A percentile compares a stretch with the other conserved stretches of the same genome.
phyloP scores from a whole-genome alignment of 2,329 filamentous ascomycete species.

The Phyllosticta paracitricarpa region DNA sequence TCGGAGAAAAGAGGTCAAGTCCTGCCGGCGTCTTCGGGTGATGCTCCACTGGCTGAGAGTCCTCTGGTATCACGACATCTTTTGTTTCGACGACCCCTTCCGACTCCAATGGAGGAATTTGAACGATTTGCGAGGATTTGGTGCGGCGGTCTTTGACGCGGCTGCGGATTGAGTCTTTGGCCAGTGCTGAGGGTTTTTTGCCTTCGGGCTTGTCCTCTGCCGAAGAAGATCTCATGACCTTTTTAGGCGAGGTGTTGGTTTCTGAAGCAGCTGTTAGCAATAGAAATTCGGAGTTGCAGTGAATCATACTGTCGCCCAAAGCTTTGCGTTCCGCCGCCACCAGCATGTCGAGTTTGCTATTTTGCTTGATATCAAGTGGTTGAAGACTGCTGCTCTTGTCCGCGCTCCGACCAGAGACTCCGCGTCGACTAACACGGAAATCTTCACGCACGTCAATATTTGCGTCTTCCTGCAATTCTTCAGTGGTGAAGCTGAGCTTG shows the following conservation, averaged over 20 bases:
- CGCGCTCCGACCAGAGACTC: neutral
- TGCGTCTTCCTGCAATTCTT: conserved; percentile 12
- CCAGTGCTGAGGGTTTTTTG: conserved; percentile 11
- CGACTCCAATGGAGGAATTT: conserved; percentile 1
- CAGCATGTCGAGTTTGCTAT: neutral
- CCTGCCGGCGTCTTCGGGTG: conserved; percentile 30
- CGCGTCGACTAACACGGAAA: conserved; percentile 37
- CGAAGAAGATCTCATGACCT: conserved; percentile 14
- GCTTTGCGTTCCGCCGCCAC: conserved; percentile 24
- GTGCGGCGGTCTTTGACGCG: conserved; percentile 12
- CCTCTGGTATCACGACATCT: neutral
- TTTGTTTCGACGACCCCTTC: neutral
- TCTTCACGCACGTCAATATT: conserved; percentile 21
- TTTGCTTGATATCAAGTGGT: neutral
- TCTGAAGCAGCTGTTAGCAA: conserved; percentile 12
- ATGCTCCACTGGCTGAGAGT: conserved; percentile 15
- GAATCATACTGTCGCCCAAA: conserved; percentile 31
- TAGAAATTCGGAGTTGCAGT: no score
- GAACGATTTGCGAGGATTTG: conserved; percentile 7
- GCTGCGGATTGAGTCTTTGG: neutral
- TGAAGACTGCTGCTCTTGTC: conserved; percentile 1
- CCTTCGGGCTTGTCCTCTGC: conserved; percentile 11
- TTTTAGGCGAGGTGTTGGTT: conserved; percentile 25
- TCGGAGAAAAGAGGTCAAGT: conserved; percentile 32
- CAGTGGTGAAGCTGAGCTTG: conserved; percentile 38